Conservation (phyloP, 139 green algal species). For the Axilococcus clingmanii region DNA sequence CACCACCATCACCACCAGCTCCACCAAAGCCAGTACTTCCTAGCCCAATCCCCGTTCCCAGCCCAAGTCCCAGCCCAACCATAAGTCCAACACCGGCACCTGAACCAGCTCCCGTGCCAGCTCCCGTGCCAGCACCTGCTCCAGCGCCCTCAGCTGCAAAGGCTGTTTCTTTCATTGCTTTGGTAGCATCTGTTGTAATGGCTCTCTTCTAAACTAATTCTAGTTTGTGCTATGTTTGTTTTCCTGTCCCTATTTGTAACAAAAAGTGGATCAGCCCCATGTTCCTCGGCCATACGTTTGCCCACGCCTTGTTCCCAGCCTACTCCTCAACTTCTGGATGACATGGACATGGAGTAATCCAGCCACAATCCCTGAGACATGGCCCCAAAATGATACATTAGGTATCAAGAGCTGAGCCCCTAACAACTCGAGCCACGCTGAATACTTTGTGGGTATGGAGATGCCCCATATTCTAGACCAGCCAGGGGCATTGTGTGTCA, state of each 20-base stretch:
- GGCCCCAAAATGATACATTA: slow-evolving; percentile 51
- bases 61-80: not conserved
- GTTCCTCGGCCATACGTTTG: not conserved
- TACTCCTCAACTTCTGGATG: too few relatives aligned
- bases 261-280: not conserved
- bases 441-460: slow-evolving; percentile 58
- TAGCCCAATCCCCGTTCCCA: not conserved
- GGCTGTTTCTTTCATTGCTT: too few relatives aligned
- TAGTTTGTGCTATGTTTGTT: too few relatives aligned
- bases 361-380: slow-evolving; percentile 65
- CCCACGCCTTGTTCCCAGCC: too few relatives aligned
- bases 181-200: too few relatives aligned
- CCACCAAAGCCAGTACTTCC: not conserved
- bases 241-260: too few relatives aligned
- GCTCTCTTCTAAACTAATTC: too few relatives aligned
- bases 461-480: slow-evolving; percentile 38
- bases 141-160: slow-evolving; percentile 1
- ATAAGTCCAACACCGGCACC: not conserved
- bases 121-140: not conserved
- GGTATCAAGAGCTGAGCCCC: slow-evolving; percentile 49
- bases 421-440: slow-evolving; percentile 59
- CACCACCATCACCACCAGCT: not conserved
- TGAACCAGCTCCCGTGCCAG: not conserved
- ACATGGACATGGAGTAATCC: slow-evolving; percentile 48
- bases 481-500: slow-evolving; percentile 23